Evolutionary conservation across 2,329 filamentous ascomycete species (phyloP), one percentile per base, ranked within the genome.

Genomic region (Fusarium sacchari): DNA sequence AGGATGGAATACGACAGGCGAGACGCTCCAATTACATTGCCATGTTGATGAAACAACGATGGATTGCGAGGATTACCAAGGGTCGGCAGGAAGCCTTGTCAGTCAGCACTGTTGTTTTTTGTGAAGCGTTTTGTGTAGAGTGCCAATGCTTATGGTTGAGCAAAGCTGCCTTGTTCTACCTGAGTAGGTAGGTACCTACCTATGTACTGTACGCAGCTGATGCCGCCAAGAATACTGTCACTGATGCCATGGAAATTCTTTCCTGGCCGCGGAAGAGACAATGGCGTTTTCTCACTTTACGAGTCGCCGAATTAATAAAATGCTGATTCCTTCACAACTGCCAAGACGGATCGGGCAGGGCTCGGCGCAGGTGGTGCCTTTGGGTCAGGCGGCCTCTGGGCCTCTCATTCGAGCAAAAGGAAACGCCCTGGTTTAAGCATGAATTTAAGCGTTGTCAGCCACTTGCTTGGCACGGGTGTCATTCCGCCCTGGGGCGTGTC

Each of bases 391-490:
- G 74, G 67, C 34, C 46, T 62, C 68, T 73, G 68, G 74, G 67
- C 34, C 46, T 62, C 68, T 73, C 53, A 73, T 73, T 70, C 73
- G 66, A 67, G 58, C 64, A 69, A 58, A 58, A 65, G 72, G 59
- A 72, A 67, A 77, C 69, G 77, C 71, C 73, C 76, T 80, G 73
- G 79, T 84, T 85, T 85, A 85, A 85, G 83, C 83, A 85, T 85
- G 83, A 84, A 84, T 85, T 85, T 85, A 85, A 85, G 83, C 83
- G 83, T 85, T 84, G 81, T 81, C 81, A 83, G 83, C 82, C 82
- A 84, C 80, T 80, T 76, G 75, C 83, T 85, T 85, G 83, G 83
- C 83, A 81, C 75, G 72, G 72, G 59, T 62, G 69, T 52, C 46
- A 64, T 77, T 78, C 69, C 73, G 77, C 67, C 26, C 44, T 30